Percentiles rank a stretch among this genome's conserved stretches.
These are phyloP conservation scores for Neolentinus lepideus DNA, from an alignment of 1,284 basidiomycete species.

Conservation along the genomic window DNA sequence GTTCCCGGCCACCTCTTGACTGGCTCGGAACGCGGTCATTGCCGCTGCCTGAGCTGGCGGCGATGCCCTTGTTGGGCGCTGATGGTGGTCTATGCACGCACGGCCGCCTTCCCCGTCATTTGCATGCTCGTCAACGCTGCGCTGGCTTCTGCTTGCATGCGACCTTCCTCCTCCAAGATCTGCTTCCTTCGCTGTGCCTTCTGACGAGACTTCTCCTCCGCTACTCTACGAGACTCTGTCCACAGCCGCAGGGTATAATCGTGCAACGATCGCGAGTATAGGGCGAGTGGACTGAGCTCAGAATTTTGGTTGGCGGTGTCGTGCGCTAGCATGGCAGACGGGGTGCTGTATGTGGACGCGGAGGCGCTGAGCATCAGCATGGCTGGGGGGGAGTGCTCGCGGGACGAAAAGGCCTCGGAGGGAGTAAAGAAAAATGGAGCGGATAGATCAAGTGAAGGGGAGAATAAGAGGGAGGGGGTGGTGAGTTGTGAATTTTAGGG, in stretches of 20 bases:
- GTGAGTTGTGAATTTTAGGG: background rate
- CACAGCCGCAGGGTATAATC: constrained; percentile 62
- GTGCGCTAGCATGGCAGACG: background rate
- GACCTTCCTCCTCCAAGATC: constrained; percentile 9
- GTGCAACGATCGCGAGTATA: constrained; percentile 57
- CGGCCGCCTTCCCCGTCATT: background rate
- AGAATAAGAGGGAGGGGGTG: background rate
- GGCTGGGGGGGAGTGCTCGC: background rate
- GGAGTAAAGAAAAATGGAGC: no score
- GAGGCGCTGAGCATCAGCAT: background rate
- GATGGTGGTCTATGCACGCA: background rate
- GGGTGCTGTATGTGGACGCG: background rate
- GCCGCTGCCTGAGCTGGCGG: background rate
- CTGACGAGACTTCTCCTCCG: constrained; percentile 41
- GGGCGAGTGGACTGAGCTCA: constrained; percentile 24
- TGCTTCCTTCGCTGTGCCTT: constrained; percentile 3
- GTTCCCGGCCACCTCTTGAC: no score
- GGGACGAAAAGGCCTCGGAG: no score
- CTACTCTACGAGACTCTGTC: constrained; percentile 55
- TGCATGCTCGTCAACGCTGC: background rate
- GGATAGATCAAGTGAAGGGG: background rate
- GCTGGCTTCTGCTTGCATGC: constrained; percentile 2
- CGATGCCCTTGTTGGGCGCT: background rate
- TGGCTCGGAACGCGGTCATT: background rate
- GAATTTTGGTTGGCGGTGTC: constrained; percentile 19